Evolutionary conservation across 139 green algal species (phyloP), one percentile per base, ranked within the genome.

Genomic region (Parachlorella kessleri): DNA sequence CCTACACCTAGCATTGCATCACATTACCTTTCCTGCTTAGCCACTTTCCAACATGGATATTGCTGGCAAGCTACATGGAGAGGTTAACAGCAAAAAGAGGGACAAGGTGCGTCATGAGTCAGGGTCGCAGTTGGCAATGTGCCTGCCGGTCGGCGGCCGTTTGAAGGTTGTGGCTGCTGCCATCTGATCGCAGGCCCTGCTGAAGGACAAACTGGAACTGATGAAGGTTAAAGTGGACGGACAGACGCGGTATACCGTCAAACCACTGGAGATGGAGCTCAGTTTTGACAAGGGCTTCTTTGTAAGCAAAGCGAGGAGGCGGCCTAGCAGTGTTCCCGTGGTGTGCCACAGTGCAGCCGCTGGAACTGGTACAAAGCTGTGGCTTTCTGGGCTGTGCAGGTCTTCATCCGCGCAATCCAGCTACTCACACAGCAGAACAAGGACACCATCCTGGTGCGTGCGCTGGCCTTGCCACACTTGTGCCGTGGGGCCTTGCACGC

Each of bases 381-480:
- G 7, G 96, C 96, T 72, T 96, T 92, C 75, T 86, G 14, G n/a
- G n/a, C 14, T 18, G 14, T 59, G 21, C 48, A 59, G 48, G 48
- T 98, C 7, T 97, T 97, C 71, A 92, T 98, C 40, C 80, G 95
- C 0, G 94, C 95, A 41, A 81, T 98, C 10, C 93, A 97, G 83
- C 79, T 94, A 65, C 86, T 97, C 39, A 90, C 83, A 3, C 71
- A 40, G 32, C 82, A 91, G 70, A 97, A 96, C 75, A 90, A 94
- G 14, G 93, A 91, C 39, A 90, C 87, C 55, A 87, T 96, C 35
- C 54, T 98, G 76, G 93, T 97, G 67, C n/a, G 83, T 28, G 4
- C 48, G n/a, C n/a, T 4, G 23, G 54, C 26, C 41, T 55, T 35
- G 64, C 14, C 26, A 40, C 54, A 32, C 5, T 32, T 7, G 26